Evolutionary conservation across 208 protist species (phyloP), one percentile per base, ranked within the genome.

Genomic region (Phytomonas sp.): DNA sequence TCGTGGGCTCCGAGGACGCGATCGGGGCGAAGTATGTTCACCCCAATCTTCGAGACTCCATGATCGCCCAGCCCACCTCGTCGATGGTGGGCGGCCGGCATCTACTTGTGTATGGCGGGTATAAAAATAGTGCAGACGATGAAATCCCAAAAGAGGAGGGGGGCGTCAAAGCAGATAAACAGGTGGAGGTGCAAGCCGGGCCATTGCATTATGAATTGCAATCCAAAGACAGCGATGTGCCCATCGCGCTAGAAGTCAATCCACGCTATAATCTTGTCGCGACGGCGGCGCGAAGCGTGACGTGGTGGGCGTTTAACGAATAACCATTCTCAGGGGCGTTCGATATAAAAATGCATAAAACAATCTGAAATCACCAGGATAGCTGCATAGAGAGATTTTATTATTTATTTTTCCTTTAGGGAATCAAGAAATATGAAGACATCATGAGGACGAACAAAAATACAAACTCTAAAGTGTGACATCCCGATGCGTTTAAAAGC

Each of bases 291-390:
- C 83, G 86, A 32, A 78, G 75, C 66, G 77, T 93, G 4, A 95
- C 90, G 30, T 95, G 85, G 90, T 95, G 87, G 87, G 74, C 83
- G 11, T 82, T 93, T 69, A 84, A 88, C 62, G 71, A 60, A 56
- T 72, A 32, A 45, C 19, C 2, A 4, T 42, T 30, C 8, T 29
- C 73, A 11, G 45, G 65, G 49, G 23, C 74, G 1, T 69, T 67
- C 37, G 33, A 40, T 2, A 40, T 26, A 40, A 60, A 52, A 56
- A 56, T 16, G 45, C 7, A 26, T 4, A 23, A 26, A 56, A 11
- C 19, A 56, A 6, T 12, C 19, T 26, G 19, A 56, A 56, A 56
- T 56, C 23, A 34, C 59, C 30, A 2, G 29, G 36, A 14, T 56
- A 8, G 29, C 30, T 31, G 14, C 16, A 32, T 40, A 60, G 52